Conservation (phyloP, 1,284 basidiomycete genomes). For the Leccinum fallax region DNA sequence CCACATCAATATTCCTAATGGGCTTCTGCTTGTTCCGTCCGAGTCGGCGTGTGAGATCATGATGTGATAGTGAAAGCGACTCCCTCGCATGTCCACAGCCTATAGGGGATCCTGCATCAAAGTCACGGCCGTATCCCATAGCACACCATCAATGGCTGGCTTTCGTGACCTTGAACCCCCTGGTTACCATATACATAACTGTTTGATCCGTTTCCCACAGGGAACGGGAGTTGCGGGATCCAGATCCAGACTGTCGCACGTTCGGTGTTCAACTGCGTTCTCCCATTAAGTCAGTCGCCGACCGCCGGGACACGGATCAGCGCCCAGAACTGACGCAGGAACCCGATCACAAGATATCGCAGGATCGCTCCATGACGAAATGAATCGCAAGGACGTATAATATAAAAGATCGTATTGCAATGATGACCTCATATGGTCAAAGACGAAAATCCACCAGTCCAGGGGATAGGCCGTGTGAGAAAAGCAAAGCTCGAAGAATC, state of each 20-base stretch:
- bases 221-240: not conserved
- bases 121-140: too few species aligned
- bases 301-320: slow-evolving; percentile 5
- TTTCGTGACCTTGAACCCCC: not conserved
- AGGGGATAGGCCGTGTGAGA: not conserved
- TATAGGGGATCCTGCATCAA: too few species aligned
- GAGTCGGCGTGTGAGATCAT: too few species aligned
- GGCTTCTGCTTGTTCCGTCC: too few species aligned
- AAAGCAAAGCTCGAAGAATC: not conserved
- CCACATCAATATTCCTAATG: too few species aligned
- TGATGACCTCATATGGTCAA: not conserved
- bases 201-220: not conserved
- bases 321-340: not conserved
- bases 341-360: not conserved
- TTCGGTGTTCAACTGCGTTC: not conserved
- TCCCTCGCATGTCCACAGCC: too few species aligned
- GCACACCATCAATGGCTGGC: not conserved
- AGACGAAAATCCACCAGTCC: not conserved
- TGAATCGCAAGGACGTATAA: not conserved
- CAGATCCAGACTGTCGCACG: not conserved
- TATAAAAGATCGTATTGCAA: not conserved
- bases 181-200: slow-evolving; percentile 3
- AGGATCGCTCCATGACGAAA: not conserved
- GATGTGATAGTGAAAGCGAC: too few species aligned
- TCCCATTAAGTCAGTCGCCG: not conserved